Percentiles rank a stretch among this genome's conserved stretches.
Conservation (phyloP, 306 rosid genomes). For the Quercus dentata region DNA sequence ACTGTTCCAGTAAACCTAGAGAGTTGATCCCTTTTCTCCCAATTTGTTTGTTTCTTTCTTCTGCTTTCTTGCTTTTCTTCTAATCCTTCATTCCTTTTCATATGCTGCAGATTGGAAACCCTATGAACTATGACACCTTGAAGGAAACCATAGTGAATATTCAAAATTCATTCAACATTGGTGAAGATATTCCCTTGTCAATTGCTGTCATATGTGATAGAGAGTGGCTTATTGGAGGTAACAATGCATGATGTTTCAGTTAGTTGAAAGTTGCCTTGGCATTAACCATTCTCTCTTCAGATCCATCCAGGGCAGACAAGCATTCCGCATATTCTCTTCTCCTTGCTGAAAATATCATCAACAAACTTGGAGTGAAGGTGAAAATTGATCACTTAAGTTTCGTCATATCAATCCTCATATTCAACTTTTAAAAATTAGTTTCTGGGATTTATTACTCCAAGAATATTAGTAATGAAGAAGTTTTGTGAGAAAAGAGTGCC, state of each 20-base stretch:
- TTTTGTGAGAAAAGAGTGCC: constrained; percentile 1
- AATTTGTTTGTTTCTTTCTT: background rate
- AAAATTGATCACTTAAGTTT: constrained; percentile 1
- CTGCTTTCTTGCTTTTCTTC: constrained; percentile 6
- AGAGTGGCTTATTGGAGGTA: constrained; percentile 92
- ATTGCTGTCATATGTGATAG: constrained; percentile 78
- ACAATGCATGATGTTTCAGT: constrained; percentile 16
- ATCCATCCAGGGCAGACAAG: constrained; percentile 82
- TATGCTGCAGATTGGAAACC: constrained; percentile 72
- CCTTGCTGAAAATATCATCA: constrained; percentile 83
- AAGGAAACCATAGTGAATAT: constrained; percentile 65
- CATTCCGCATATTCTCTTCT: constrained; percentile 82
- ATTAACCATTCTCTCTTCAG: constrained; percentile 50
- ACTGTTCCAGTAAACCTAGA: constrained; percentile 25
- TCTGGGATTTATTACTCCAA: constrained; percentile 11
- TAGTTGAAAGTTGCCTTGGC: constrained; percentile 18
- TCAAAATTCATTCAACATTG: constrained; percentile 48
- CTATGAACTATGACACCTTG: constrained; percentile 77
- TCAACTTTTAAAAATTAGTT: background rate
- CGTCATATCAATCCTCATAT: background rate
- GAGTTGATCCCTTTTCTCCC: constrained; percentile 13
- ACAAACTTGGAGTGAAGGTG: constrained; percentile 80
- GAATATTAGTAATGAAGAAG: background rate
- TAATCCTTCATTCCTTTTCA: constrained; percentile 13
- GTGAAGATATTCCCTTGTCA: constrained; percentile 59